Evolutionary conservation across 2,329 filamentous ascomycete genomes (phyloP).

Genomic region (Alternaria gaisen): DNA sequence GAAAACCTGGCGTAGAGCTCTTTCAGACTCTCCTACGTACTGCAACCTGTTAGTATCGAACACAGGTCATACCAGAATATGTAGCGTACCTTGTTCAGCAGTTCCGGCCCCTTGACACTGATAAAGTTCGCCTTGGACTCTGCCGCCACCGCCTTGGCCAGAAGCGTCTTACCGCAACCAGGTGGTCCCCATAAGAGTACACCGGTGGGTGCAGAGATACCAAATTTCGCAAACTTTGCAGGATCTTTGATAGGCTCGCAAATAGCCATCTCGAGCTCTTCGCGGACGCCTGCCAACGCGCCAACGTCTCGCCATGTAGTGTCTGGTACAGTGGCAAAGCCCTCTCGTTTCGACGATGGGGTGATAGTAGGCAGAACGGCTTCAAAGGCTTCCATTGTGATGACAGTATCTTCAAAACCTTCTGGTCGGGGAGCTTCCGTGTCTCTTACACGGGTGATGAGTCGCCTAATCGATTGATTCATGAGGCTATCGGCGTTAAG

Average conservation of each 20-base stretch:
- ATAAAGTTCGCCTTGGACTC: constrained; percentile 98
- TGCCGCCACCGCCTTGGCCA: constrained; percentile 95
- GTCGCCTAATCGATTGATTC: constrained; percentile 44
- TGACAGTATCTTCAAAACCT: constrained; percentile 64
- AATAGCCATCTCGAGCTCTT: constrained; percentile 84
- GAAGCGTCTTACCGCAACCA: constrained; percentile 93
- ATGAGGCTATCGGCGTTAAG: constrained; percentile 25
- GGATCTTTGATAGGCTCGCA: constrained; percentile 89
- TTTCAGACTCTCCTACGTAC: constrained; percentile 95
- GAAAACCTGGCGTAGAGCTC: constrained; percentile 91
- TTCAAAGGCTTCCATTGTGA: constrained; percentile 75
- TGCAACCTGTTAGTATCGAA: constrained; percentile 27
- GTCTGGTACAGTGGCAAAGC: constrained; percentile 92
- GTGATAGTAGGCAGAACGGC: constrained; percentile 77
- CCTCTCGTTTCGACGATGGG: constrained; percentile 87
- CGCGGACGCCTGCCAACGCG: constrained; percentile 79
- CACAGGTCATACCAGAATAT: not conserved
- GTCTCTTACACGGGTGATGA: constrained; percentile 61
- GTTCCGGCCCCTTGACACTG: constrained; percentile 93
- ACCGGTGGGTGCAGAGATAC: constrained; percentile 82
- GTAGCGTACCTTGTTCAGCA: constrained; percentile 78
- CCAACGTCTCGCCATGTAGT: constrained; percentile 95
- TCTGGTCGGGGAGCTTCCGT: constrained; percentile 61
- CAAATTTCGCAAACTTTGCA: constrained; percentile 76
- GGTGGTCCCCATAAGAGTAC: constrained; percentile 96